Evolutionary conservation across 306 rosid genomes (phyloP).

Genomic region (Macrotyloma uniflorum): DNA sequence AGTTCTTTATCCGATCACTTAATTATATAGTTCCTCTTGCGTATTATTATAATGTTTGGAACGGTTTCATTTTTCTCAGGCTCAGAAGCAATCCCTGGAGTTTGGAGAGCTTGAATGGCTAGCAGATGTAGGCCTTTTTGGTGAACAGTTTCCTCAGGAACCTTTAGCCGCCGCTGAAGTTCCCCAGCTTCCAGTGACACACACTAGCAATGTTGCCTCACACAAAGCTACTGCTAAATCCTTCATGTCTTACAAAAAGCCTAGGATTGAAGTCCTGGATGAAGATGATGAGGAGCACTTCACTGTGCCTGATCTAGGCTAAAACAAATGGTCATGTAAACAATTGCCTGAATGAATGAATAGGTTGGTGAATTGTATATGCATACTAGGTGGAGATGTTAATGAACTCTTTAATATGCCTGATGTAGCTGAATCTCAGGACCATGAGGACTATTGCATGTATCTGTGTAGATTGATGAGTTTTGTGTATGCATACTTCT

Average conservation of each 20-base stretch:
- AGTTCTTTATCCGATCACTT: background rate
- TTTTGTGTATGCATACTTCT: conserved; percentile 38
- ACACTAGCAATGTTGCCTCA: conserved; percentile 48
- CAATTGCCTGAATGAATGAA: background rate
- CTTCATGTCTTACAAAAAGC: conserved; percentile 65
- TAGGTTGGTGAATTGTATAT: conserved; percentile 36
- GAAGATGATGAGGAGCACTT: conserved; percentile 91
- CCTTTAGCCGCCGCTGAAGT: conserved; percentile 90
- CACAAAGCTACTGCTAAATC: conserved; percentile 63
- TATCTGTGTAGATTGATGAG: conserved; percentile 27
- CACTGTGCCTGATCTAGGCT: conserved; percentile 91
- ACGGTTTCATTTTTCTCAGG: background rate
- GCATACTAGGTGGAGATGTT: conserved; percentile 51
- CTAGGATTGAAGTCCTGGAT: conserved; percentile 61
- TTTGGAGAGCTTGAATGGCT: conserved; percentile 96
- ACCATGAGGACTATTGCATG: background rate
- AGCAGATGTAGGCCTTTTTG: conserved; percentile 68
- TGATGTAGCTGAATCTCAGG: conserved; percentile 45
- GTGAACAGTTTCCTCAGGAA: conserved; percentile 71
- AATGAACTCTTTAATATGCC: conserved; percentile 69
- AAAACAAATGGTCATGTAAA: conserved; percentile 15
- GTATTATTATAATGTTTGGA: background rate
- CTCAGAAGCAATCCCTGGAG: conserved; percentile 77
- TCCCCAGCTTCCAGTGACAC: conserved; percentile 76
- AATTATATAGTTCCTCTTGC: background rate